phyloP scores from a whole-genome alignment of 495 filamentous ascomycete species.

The Aspergillus panamensis region DNA sequence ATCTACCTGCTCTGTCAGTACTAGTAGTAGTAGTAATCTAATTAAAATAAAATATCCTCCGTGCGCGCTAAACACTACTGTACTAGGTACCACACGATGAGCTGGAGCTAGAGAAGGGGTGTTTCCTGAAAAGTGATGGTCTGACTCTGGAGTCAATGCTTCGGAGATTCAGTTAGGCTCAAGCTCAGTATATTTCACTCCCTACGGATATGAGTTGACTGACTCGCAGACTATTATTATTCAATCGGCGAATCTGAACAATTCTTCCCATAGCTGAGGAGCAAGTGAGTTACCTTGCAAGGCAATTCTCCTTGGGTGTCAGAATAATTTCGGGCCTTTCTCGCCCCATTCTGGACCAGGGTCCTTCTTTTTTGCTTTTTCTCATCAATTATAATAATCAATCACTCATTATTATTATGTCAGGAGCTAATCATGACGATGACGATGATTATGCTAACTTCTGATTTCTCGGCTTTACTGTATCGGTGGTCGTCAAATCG shows the following conservation, averaged over 20 bases:
- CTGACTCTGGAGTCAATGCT: background rate
- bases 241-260: background rate
- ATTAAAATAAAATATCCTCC: background rate
- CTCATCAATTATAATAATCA: background rate
- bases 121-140: background rate
- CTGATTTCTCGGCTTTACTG: background rate
- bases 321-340: background rate
- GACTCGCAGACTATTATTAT: too few species aligned
- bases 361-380: too few species aligned
- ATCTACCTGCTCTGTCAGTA: too few species aligned
- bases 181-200: background rate
- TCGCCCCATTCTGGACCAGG: too few species aligned
- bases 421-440: background rate
- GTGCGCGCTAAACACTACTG: background rate
- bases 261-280: background rate
- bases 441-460: background rate
- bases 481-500: background rate
- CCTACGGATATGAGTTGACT: too few species aligned
- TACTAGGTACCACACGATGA: background rate
- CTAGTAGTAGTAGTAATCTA: background rate
- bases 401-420: background rate
- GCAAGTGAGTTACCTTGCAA: background rate
- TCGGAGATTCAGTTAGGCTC: background rate
- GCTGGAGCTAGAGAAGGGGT: background rate
- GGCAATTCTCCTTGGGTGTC: too few species aligned